A percentile compares a stretch with the other conserved stretches of the same genome.
Evolutionary conservation across 768 basidiomycete species (phyloP).

Genomic region (Hericium erinaceus): DNA sequence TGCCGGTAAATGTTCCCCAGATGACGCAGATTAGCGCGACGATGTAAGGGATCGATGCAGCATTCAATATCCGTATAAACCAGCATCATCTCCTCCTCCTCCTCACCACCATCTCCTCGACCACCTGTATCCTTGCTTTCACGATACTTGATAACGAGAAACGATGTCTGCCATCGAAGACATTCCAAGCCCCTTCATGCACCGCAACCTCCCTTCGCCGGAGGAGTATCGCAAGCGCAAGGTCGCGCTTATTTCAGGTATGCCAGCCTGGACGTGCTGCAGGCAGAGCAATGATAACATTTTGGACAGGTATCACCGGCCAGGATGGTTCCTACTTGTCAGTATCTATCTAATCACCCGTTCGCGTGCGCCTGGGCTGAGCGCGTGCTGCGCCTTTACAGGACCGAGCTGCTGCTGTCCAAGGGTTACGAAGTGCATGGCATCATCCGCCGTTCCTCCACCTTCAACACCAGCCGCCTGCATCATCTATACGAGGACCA

Average conservation of each 20-base stretch:
- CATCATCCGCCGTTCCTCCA: conserved; percentile 94
- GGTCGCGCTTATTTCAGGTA: conserved; percentile 89
- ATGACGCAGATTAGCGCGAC: too few relatives aligned
- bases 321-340: conserved; percentile 95
- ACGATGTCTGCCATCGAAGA: conserved; percentile 30
- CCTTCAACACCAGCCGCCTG: conserved; percentile 94
- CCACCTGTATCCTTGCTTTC: too few relatives aligned
- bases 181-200: conserved; percentile 20
- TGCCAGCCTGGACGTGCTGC: not conserved
- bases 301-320: conserved; percentile 74
- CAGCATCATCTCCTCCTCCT: too few relatives aligned
- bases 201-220: conserved; percentile 53
- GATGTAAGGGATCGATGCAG: too few relatives aligned
- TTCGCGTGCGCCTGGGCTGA: not conserved
- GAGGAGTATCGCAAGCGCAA: conserved; percentile 86
- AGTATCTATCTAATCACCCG: conserved; percentile 22
- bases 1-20: too few relatives aligned
- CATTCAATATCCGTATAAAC: too few relatives aligned
- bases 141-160: too few relatives aligned
- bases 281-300: conserved; percentile 4
- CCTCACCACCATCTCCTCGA: not conserved
- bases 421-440: conserved; percentile 93
- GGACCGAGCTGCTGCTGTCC: conserved; percentile 72
- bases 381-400: conserved; percentile 21
- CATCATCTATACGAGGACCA: conserved; percentile 91